A percentile compares a stretch with the other conserved stretches of the same genome.
phyloP scores from a whole-genome alignment of 2,329 filamentous ascomycete genomes.

The Diplocarpon mali region DNA sequence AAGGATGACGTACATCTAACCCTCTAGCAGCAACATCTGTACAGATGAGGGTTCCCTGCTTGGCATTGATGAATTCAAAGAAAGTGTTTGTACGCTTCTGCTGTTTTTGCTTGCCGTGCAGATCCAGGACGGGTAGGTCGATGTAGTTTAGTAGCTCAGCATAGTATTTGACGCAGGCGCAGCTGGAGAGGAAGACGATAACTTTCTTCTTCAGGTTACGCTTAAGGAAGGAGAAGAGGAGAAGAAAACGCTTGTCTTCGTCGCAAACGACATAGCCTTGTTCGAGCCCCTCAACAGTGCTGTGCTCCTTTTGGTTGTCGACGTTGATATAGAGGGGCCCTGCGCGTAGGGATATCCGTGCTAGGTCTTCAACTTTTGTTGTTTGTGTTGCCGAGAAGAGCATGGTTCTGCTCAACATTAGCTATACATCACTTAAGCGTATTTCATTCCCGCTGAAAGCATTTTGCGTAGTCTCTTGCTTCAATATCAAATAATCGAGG shows the following conservation, averaged over 20 bases:
- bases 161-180: conserved; percentile 92
- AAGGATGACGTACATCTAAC: conserved; percentile 53
- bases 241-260: conserved; percentile 82
- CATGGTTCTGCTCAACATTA: conserved; percentile 49
- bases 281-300: conserved; percentile 86
- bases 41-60: conserved; percentile 80
- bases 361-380: conserved; percentile 95
- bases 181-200: conserved; percentile 91
- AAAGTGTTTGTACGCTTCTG: conserved; percentile 98
- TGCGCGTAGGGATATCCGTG: conserved; percentile 80
- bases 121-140: conserved; percentile 75
- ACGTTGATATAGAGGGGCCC: conserved; percentile 97
- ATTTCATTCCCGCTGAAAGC: too few species aligned
- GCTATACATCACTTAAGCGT: not conserved
- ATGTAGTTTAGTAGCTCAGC: conserved; percentile 95
- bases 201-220: conserved; percentile 83
- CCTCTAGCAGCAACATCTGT: conserved; percentile 94
- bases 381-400: conserved; percentile 99
- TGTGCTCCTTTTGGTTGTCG: conserved; percentile 78
- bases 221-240: conserved; percentile 91
- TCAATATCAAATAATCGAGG: not conserved
- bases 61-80: conserved; percentile 87
- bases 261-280: conserved; percentile 95
- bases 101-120: conserved; percentile 96
- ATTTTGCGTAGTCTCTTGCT: too few species aligned